These are phyloP conservation scores for Xylaria sp. DNA, from an alignment of 2,329 filamentous ascomycete species.

Conservation along the genomic window DNA sequence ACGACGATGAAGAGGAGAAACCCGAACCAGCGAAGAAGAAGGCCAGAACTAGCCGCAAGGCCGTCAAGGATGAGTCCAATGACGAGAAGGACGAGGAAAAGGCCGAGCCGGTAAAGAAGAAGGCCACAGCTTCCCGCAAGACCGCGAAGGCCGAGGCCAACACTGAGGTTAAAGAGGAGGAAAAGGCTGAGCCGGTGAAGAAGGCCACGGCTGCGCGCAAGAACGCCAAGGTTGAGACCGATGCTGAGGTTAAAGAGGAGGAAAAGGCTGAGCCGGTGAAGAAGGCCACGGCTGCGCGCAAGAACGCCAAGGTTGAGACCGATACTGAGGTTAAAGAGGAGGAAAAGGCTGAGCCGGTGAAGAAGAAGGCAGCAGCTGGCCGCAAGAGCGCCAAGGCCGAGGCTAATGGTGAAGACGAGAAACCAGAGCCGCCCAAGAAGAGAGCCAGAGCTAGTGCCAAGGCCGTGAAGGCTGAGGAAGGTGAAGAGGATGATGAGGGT, in stretches of 20 bases:
- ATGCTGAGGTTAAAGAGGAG: neutral
- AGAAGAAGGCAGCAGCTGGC: conserved; percentile 31
- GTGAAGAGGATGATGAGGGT: conserved; percentile 10
- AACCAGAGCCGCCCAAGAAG: neutral
- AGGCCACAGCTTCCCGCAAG: conserved; percentile 28
- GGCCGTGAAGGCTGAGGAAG: conserved; percentile 28
- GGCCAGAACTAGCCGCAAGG: conserved; percentile 26
- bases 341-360: conserved; percentile 29
- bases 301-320: too few species aligned
- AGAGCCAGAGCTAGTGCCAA: neutral
- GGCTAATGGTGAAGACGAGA: too few species aligned
- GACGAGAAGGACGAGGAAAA: conserved; percentile 7
- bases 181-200: conserved; percentile 12
- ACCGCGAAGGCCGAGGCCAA: conserved; percentile 9
- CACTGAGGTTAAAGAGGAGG: conserved; percentile 15
- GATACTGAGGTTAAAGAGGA: neutral
- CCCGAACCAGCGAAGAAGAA: conserved; percentile 36
- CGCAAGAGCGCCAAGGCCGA: too few species aligned
- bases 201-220: conserved; percentile 28
- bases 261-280: conserved; percentile 31
- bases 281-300: conserved; percentile 30
- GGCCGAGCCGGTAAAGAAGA: conserved; percentile 36
- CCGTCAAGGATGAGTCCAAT: conserved; percentile 27
- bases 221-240: conserved; percentile 10
- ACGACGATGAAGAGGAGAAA: conserved; percentile 6